Evolutionary conservation across 1,139 yeast species (phyloP).

Genomic region (Saccharomycopsis phalli): DNA sequence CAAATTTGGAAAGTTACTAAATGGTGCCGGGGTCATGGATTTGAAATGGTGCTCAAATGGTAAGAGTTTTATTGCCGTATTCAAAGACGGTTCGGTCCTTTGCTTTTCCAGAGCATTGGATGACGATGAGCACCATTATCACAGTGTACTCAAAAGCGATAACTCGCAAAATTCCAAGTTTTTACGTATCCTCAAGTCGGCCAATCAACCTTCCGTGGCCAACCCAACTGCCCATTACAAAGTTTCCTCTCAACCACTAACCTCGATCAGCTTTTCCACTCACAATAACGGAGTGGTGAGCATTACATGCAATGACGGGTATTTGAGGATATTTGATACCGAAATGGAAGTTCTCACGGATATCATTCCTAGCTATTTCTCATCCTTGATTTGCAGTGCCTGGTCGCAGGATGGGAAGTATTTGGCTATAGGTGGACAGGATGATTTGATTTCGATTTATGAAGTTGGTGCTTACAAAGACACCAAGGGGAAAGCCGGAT

Average conservation of each 20-base stretch:
- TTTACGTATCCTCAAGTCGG: slow-evolving; percentile 24
- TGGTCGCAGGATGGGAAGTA: slow-evolving; percentile 63
- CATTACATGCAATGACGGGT: slow-evolving; percentile 60
- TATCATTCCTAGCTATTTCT: slow-evolving; percentile 58
- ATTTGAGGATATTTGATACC: slow-evolving; percentile 49
- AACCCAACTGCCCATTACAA: slow-evolving; percentile 57
- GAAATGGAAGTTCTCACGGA: slow-evolving; percentile 43
- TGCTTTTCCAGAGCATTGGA: slow-evolving; percentile 27
- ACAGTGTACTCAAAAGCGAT: slow-evolving; percentile 16
- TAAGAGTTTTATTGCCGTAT: slow-evolving; percentile 28
- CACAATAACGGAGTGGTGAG: slow-evolving; percentile 27
- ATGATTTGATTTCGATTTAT: slow-evolving; percentile 49
- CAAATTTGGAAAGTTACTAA: slow-evolving; percentile 37
- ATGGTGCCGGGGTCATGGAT: slow-evolving; percentile 31
- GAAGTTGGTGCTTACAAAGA: slow-evolving; percentile 30
- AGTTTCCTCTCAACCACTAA: slow-evolving; percentile 49
- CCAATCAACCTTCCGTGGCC: slow-evolving; percentile 17
- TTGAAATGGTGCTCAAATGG: slow-evolving; percentile 37
- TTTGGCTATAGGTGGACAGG: slow-evolving; percentile 48
- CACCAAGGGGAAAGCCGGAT: background rate
- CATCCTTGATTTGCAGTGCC: slow-evolving; percentile 48
- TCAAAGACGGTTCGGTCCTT: slow-evolving; percentile 29
- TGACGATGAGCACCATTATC: slow-evolving; percentile 26
- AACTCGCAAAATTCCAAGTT: slow-evolving; percentile 24
- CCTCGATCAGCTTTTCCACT: slow-evolving; percentile 28